Evolutionary conservation across 768 basidiomycete genomes (phyloP), one percentile per base, ranked within the genome.

Genomic region (Dendrothele bispora): DNA sequence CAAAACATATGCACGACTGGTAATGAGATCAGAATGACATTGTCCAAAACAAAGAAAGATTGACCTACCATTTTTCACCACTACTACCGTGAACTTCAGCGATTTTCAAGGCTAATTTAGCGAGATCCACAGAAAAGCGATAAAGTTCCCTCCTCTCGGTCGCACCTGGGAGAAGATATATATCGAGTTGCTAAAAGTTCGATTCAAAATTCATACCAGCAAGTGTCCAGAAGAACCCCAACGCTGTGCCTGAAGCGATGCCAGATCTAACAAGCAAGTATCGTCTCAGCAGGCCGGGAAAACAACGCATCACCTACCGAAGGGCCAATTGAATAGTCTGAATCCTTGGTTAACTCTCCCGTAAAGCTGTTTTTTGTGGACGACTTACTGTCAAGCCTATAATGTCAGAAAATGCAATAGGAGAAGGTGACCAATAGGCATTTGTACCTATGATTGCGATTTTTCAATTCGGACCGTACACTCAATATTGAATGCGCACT

Each of bases 181-280:
- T 24, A 41, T 39, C 14, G 27, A 12, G n/a, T 29, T 21, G 28
- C 26, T 18, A 41, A 14, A 14, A 39, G n/a, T n/a, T 15, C 5
- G 7, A 37, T n/a, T 20, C 34, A n/a, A 37, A 43, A 32, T n/a
- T 22, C 63, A 24, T 55, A 83, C 84, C 82, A 60, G 78, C 80
- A 5, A 85, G 65, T 12, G 80, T 77, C 83, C 83, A 88, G 58
- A 88, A 84, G 63, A 89, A 84, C 5, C 87, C 87, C 15, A 84
- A 63, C 1, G 83, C 79, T 7, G 83, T 82, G 4, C 84, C 84
- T 14, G 84, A 77, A 6, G 82, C 75, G 72, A 89, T 83, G 5
- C 86, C 87, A 46, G 75, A 78, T 22, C 83, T 86, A 44, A 37
- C n/a, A n/a, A 43, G 30, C 29, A 12, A 4, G 52, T 26, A 24